Percentiles rank a stretch among this genome's conserved stretches.
Evolutionary conservation across 2,329 filamentous ascomycete genomes (phyloP).

Genomic region (Aspergillus fumigatus): DNA sequence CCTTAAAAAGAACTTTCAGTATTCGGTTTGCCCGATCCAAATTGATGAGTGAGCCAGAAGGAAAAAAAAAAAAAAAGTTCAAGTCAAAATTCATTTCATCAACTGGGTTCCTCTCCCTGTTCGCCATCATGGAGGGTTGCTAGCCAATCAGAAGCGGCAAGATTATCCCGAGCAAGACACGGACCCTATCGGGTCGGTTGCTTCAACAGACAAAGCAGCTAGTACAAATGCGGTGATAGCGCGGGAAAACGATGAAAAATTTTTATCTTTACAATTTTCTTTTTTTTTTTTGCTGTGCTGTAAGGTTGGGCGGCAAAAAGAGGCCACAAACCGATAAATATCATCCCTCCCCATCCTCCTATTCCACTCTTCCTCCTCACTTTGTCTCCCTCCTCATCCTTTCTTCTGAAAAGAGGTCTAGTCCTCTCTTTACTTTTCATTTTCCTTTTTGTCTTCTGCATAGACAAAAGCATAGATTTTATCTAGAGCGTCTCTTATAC

Average conservation of each 20-base stretch:
- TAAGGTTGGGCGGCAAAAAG: constrained; percentile 27
- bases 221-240: constrained; percentile 17
- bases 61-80: not conserved
- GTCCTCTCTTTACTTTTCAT: constrained; percentile 29
- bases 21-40: constrained; percentile 3
- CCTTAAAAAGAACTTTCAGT: not conserved
- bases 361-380: constrained; percentile 15
- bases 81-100: not conserved
- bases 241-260: constrained; percentile 19
- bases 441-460: constrained; percentile 26
- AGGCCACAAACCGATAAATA: constrained; percentile 40
- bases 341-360: constrained; percentile 23
- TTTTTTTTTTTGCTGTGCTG: constrained; percentile 4
- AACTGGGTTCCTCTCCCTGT: not conserved
- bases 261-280: constrained; percentile 14
- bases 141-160: constrained; percentile 7
- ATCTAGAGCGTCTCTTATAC: constrained; percentile 30
- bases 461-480: constrained; percentile 32
- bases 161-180: constrained; percentile 12
- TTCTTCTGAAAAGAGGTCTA: constrained; percentile 29
- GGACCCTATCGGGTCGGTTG: constrained; percentile 17
- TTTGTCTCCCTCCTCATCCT: constrained; percentile 11
- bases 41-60: constrained; percentile 1
- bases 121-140: not conserved
- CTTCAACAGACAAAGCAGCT: constrained; percentile 14